Percentiles rank a stretch among this genome's conserved stretches.
Evolutionary conservation across 345 rosid genomes (phyloP).

Genomic region (Microcos paniculata): DNA sequence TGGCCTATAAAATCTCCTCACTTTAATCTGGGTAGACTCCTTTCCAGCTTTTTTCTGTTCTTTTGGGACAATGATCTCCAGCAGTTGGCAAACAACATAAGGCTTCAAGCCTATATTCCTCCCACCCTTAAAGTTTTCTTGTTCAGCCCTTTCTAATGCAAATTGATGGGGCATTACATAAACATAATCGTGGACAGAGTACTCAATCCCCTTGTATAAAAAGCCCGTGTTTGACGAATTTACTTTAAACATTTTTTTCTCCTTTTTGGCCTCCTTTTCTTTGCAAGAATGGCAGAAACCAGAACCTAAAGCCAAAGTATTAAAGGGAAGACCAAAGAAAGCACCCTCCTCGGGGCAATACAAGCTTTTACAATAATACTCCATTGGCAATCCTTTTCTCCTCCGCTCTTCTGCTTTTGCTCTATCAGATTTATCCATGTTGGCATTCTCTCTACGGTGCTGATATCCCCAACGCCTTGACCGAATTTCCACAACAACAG

Average conservation of each 20-base stretch:
- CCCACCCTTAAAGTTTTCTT: constrained; percentile 49
- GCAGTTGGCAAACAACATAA: constrained; percentile 60
- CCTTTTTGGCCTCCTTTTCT: constrained; percentile 32
- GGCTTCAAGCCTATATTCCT: constrained; percentile 64
- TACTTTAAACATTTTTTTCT: constrained; percentile 33
- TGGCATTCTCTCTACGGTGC: constrained; percentile 44
- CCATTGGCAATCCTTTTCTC: constrained; percentile 42
- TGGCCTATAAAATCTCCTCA: constrained; percentile 62
- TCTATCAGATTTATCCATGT: constrained; percentile 43
- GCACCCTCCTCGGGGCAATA: constrained; percentile 70
- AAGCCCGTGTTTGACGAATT: constrained; percentile 33
- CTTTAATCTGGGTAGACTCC: constrained; percentile 41
- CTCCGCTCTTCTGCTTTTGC: constrained; percentile 56
- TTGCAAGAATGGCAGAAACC: constrained; percentile 56
- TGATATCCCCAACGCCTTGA: constrained; percentile 65
- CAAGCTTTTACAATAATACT: constrained; percentile 58
- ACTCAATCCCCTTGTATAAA: constrained; percentile 36
- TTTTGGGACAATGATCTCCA: constrained; percentile 41
- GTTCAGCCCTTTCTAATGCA: constrained; percentile 20
- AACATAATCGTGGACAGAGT: constrained; percentile 48
- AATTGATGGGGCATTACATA: constrained; percentile 47
- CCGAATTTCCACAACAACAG: constrained; percentile 38
- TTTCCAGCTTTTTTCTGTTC: constrained; percentile 27
- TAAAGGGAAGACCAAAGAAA: constrained; percentile 50
- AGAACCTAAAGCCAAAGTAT: constrained; percentile 42